Conservation (phyloP, 371 early-diverging fungal species). For the Syncephalastrum racemosum region DNA sequence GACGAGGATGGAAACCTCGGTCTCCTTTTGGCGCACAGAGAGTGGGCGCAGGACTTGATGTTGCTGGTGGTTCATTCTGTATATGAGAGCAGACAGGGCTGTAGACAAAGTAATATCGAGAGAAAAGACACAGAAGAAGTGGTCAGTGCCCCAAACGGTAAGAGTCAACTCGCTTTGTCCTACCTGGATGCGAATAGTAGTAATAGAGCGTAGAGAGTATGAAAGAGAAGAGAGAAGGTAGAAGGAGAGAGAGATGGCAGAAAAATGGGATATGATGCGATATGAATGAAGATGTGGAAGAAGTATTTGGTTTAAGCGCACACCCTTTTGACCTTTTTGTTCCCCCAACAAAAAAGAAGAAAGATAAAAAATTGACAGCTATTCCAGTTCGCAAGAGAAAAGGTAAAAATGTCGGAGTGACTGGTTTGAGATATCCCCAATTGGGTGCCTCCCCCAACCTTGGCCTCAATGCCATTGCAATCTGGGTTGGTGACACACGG, state of each 20-base stretch:
- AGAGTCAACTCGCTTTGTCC: background rate
- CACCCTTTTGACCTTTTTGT: slow-evolving; percentile 14
- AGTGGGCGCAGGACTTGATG: slow-evolving; percentile 73
- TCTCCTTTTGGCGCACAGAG: slow-evolving; percentile 75
- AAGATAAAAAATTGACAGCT: slow-evolving; percentile 15
- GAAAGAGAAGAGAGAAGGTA: slow-evolving; percentile 12
- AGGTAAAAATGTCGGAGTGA: too few relatives aligned
- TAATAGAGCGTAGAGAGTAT: slow-evolving; percentile 9
- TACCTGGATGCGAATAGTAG: slow-evolving; percentile 9
- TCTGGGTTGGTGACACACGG: too few relatives aligned
- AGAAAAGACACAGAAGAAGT: slow-evolving; percentile 1
- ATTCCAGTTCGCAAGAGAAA: too few relatives aligned
- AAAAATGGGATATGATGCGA: slow-evolving; percentile 1
- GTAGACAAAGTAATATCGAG: background rate
- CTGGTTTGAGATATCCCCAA: too few relatives aligned
- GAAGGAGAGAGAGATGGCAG: slow-evolving; percentile 7
- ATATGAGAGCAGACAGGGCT: slow-evolving; percentile 5
- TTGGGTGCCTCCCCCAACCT: too few relatives aligned
- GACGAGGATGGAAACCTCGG: slow-evolving; percentile 82
- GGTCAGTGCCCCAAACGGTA: background rate
- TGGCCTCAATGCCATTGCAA: too few relatives aligned
- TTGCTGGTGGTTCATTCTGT: slow-evolving; percentile 10
- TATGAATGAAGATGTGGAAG: slow-evolving; percentile 7
- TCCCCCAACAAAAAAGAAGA: slow-evolving; percentile 25
- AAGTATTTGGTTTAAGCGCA: slow-evolving; percentile 2